Evolutionary conservation across 148 eudicot species (phyloP).

Genomic region (Oxyria digyna): DNA sequence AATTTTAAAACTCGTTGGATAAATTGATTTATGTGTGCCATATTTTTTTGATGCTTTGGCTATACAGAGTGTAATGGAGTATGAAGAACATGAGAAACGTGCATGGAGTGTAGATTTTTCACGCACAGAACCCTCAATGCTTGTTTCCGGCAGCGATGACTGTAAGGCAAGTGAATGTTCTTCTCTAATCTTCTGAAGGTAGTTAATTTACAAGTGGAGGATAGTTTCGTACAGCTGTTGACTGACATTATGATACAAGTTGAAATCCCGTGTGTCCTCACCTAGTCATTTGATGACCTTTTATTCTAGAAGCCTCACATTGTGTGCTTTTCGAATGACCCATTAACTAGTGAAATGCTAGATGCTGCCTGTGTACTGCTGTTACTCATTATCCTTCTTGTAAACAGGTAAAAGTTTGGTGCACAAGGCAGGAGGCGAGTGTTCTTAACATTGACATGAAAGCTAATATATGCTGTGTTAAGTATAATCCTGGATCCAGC

Average conservation of each 20-base stretch:
- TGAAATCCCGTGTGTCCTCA: background rate
- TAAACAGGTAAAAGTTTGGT: slow-evolving; percentile 68
- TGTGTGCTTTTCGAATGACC: background rate
- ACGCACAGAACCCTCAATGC: slow-evolving; percentile 62
- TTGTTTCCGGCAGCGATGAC: slow-evolving; percentile 76
- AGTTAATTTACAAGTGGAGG: background rate
- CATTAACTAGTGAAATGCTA: background rate
- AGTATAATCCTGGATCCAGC: slow-evolving; percentile 72
- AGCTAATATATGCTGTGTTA: slow-evolving; percentile 74
- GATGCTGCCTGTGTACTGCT: background rate
- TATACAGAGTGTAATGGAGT: slow-evolving; percentile 60
- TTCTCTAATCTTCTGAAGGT: background rate
- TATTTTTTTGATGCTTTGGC: background rate
- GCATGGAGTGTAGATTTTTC: slow-evolving; percentile 82
- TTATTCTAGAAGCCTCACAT: background rate
- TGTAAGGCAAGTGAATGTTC: slow-evolving; percentile 34
- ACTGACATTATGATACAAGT: too few species aligned
- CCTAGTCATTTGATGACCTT: background rate
- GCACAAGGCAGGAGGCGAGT: slow-evolving; percentile 68
- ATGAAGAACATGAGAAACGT: slow-evolving; percentile 72
- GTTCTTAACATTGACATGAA: slow-evolving; percentile 68
- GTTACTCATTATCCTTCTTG: background rate
- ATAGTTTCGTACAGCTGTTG: background rate
- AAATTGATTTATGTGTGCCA: background rate
- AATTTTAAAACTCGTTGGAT: background rate